Evolutionary conservation across 495 filamentous ascomycete genomes (phyloP).

Genomic region (Aspergillus sclerotiicarbonarius): DNA sequence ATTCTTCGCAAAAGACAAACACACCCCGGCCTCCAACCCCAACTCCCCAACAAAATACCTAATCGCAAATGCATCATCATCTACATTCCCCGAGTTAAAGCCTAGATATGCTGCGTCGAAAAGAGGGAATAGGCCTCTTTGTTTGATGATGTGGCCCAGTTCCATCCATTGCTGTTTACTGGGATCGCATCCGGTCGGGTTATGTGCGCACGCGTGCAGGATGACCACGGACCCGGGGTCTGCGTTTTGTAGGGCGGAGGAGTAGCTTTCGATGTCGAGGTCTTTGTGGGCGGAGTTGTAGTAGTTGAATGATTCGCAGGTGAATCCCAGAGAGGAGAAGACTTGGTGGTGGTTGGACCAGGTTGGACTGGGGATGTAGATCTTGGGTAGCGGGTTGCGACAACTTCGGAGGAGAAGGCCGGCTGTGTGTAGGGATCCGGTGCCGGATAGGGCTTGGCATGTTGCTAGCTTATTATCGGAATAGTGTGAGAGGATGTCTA

Average conservation of each 20-base stretch:
- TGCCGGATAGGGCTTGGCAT: conserved; percentile 77
- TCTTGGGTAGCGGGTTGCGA: conserved; percentile 18
- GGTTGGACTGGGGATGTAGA: conserved; percentile 34
- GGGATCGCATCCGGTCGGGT: conserved; percentile 46
- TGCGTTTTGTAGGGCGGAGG: conserved; percentile 14
- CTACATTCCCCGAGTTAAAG: conserved; percentile 39
- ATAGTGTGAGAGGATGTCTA: not conserved
- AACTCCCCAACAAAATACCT: conserved; percentile 33
- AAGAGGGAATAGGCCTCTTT: conserved; percentile 34
- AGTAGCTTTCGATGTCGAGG: conserved; percentile 25
- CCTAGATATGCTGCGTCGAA: conserved; percentile 49
- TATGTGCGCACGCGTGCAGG: conserved; percentile 49
- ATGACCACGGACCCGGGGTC: conserved; percentile 33
- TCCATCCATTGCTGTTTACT: conserved; percentile 40
- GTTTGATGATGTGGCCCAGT: conserved; percentile 32
- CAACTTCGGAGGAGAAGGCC: conserved; percentile 64
- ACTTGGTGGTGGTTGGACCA: conserved; percentile 44
- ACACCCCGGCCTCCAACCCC: conserved; percentile 29
- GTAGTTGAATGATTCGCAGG: conserved; percentile 25
- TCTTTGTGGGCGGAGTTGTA: conserved; percentile 20
- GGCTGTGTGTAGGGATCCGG: conserved; percentile 78
- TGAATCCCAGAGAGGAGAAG: conserved; percentile 32
- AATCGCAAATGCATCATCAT: conserved; percentile 44
- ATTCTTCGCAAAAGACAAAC: conserved; percentile 46
- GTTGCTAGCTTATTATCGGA: conserved; percentile 22